A percentile compares a stretch with the other conserved stretches of the same genome.
These are phyloP conservation scores for Serendipita sp. DNA, from an alignment of 768 basidiomycete genomes.

Conservation along the genomic window DNA sequence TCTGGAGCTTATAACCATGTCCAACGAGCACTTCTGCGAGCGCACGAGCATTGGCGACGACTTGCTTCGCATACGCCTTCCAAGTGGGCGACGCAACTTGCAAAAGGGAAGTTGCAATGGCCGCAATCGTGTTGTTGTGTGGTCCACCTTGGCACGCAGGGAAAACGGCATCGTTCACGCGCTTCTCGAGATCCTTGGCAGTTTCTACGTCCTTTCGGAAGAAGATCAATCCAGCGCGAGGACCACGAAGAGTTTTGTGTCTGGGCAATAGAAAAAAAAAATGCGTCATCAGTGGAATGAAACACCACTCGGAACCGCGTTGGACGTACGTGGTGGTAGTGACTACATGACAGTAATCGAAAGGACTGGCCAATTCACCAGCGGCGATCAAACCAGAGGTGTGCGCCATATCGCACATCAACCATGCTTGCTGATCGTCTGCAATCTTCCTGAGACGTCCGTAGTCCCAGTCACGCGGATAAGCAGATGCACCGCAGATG, in stretches of 20 bases:
- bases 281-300: not conserved
- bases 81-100: constrained; percentile 83
- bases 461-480: constrained; percentile 98
- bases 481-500: constrained; percentile 96
- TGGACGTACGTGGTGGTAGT: constrained; percentile 79
- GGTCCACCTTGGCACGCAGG: constrained; percentile 99
- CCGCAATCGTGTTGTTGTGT: constrained; percentile 98
- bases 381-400: constrained; percentile 91
- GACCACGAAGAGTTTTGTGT: constrained; percentile 97
- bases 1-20: constrained; percentile 91
- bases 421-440: constrained; percentile 63
- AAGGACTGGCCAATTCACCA: constrained; percentile 76
- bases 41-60: constrained; percentile 71
- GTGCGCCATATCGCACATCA: constrained; percentile 96
- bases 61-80: constrained; percentile 86
- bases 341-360: constrained; percentile 92
- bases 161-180: constrained; percentile 97
- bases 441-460: constrained; percentile 61
- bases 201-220: constrained; percentile 84
- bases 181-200: constrained; percentile 78
- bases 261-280: constrained; percentile 22
- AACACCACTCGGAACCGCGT: not conserved
- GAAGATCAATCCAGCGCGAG: constrained; percentile 95
- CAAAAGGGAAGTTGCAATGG: constrained; percentile 78
- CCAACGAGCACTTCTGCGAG: constrained; percentile 54